A percentile compares a stretch with the other conserved stretches of the same genome.
Evolutionary conservation across 2,329 filamentous ascomycete genomes (phyloP).

Genomic region (Purpureocillium takamizusanense): DNA sequence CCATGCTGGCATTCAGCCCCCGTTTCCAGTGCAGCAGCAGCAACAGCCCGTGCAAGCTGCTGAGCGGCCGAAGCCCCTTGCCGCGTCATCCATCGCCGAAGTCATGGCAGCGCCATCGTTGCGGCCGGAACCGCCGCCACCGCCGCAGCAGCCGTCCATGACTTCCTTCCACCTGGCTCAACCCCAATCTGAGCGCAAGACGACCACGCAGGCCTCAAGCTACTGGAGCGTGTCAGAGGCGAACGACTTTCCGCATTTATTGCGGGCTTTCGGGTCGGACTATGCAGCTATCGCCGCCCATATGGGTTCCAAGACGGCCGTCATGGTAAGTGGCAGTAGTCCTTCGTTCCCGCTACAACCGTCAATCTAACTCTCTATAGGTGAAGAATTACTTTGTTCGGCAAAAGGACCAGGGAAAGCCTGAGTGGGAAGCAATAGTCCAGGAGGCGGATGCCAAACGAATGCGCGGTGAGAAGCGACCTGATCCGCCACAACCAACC

Average conservation of each 20-base stretch:
- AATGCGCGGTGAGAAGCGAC: constrained; percentile 46
- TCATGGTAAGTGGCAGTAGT: constrained; percentile 54
- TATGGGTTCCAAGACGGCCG: constrained; percentile 76
- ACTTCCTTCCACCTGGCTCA: constrained; percentile 42
- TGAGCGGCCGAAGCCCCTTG: constrained; percentile 25
- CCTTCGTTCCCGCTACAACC: neutral
- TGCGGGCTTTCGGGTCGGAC: constrained; percentile 70
- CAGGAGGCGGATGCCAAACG: constrained; percentile 50
- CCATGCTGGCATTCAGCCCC: constrained; percentile 29
- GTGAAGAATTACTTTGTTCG: constrained; percentile 62
- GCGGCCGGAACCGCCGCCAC: constrained; percentile 41
- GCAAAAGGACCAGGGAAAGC: constrained; percentile 49
- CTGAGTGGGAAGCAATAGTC: constrained; percentile 52
- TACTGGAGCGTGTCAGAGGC: constrained; percentile 84
- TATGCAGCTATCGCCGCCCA: constrained; percentile 66
- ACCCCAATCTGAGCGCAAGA: constrained; percentile 39
- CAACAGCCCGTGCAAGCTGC: constrained; percentile 16
- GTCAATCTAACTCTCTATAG: constrained; percentile 23
- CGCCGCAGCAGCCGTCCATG: constrained; percentile 35
- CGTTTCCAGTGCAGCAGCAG: constrained; percentile 24
- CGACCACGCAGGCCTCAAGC: constrained; percentile 57
- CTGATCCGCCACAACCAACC: constrained; percentile 49
- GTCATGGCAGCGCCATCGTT: constrained; percentile 49
- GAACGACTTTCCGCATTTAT: constrained; percentile 63
- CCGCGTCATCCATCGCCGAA: constrained; percentile 35